Evolutionary conservation across 345 rosid genomes (phyloP), one percentile per base, ranked within the genome.

Genomic region (Turritis glabra): DNA sequence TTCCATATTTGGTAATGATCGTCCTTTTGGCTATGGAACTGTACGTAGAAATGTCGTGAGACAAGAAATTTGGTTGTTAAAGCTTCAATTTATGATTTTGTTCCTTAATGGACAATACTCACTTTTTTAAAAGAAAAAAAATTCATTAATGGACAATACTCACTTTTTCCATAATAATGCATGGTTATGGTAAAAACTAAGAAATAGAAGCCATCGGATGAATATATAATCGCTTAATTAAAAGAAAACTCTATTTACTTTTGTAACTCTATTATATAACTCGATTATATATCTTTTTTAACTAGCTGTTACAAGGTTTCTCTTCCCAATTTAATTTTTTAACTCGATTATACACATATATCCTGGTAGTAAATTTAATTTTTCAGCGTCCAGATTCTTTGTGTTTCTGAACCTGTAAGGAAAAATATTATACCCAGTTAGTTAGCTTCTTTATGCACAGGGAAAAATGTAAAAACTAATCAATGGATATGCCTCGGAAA

Each of bases 391-490:
- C 8, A 38, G 35, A 26, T 41, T 15, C 46, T 53, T 72, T 33
- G 26, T 41, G 60, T 50, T 58, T 75, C 78, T 37, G n/a, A 75
- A 67, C 73, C 78, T 75, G 62, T 62, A 75, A 75, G 5, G 19
- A 37, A 58, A 58, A 7, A 67, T 10, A 35, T 5, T 10, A 35
- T 5, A 8, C 15, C 11, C 14, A 50, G 43, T 67, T 18, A 18
- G 3, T 61, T n/a, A 17, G 23, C 9, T 71, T 14, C 3, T 10
- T 18, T 46, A 47, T 22, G 35, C 32, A 14, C 14, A 14, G 13
- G 32, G 14, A 32, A 18, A 33, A 11, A 23, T 29, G 37, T 73
- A 52, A n/a, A n/a, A n/a, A n/a, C n/a, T n/a, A n/a, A n/a, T n/a
- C n/a, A n/a, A n/a, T n/a, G n/a, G n/a, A n/a, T n/a, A n/a, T n/a